Evolutionary conservation across 345 rosid species (phyloP), one percentile per base, ranked within the genome.

Genomic region (Pistacia integerrima): DNA sequence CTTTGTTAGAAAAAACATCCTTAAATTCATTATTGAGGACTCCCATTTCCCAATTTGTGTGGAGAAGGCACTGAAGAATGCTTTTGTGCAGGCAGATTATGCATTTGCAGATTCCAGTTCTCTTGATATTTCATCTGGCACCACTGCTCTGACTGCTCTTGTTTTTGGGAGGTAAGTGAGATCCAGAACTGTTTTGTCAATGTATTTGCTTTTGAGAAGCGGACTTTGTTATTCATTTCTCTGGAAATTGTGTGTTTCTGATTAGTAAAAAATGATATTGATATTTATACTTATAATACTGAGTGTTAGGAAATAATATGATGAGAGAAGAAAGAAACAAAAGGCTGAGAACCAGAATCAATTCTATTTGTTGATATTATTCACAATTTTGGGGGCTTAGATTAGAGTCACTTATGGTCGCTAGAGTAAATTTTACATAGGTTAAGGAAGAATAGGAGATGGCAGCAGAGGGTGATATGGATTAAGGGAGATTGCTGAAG

Each of bases 81-180:
- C 98, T 59, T 93, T 93, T 77, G 56, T 89, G 80, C 89, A 87
- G 84, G 98, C 92, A 67, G 99, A 95, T 90, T 91, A 89, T 81
- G 92, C 94, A 65, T 93, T 95, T 88, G 96, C 96, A 20, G 97
- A 93, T 78, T 87, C 88, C 72, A 84, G 93, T 83, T 85, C 90
- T 61, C 92, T 93, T 76, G 98, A 95, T 82, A 95, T 90, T 79
- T 95, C 98, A 38, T 95, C 98, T 11, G 99, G 99, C 60, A 93
- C 99, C 81, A 95, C 99, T 61, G 97, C 94, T 4, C 85, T 95
- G 38, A 84, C 93, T 56, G 97, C 99, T 57, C 86, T 95, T 79
- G 75, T 92, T 57, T 84, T 83, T 72, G 94, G 93, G 87, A 90
- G 97, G 99, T 93, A 74, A 82, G 76, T n/a, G 9, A 69, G 25